These are phyloP conservation scores for Cordyceps fumosorosea DNA, from an alignment of 2,329 filamentous ascomycete species.

Conservation along the genomic window DNA sequence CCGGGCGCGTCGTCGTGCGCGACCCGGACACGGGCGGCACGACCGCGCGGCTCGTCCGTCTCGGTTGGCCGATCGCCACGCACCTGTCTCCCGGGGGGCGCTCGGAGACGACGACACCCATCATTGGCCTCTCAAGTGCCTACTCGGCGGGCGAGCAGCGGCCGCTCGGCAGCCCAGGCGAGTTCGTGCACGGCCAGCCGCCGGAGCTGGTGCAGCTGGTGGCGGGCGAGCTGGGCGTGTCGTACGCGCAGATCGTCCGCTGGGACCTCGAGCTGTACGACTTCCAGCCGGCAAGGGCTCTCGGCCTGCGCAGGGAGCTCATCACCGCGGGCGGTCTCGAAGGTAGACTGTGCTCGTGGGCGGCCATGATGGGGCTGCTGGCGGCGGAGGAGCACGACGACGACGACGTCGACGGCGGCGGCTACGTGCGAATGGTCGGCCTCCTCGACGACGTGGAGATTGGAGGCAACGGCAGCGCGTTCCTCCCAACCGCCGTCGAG, in stretches of 20 bases:
- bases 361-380: conserved; percentile 77
- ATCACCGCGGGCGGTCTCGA: conserved; percentile 94
- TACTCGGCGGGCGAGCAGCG: conserved; percentile 24
- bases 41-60: conserved; percentile 72
- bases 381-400: conserved; percentile 52
- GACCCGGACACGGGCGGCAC: conserved; percentile 69
- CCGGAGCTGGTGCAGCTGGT: conserved; percentile 79
- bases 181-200: conserved; percentile 78
- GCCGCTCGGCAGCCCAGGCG: conserved; percentile 51
- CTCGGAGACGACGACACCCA: conserved; percentile 75
- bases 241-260: conserved; percentile 72
- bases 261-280: conserved; percentile 98
- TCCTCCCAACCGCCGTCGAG: conserved; percentile 74
- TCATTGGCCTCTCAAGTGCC: conserved; percentile 71
- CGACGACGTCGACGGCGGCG: conserved; percentile 37
- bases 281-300: conserved; percentile 73
- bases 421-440: conserved; percentile 76
- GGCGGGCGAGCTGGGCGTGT: conserved; percentile 66
- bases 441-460: conserved; percentile 98
- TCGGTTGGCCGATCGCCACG: conserved; percentile 90
- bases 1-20: conserved; percentile 79
- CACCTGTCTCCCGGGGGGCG: conserved; percentile 37
- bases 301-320: conserved; percentile 84
- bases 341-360: conserved; percentile 95
- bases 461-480: conserved; percentile 84